Evolutionary conservation across 176 grass and related monocot species (phyloP), one percentile per base, ranked within the genome.

Genomic region (Lolium perenne): DNA sequence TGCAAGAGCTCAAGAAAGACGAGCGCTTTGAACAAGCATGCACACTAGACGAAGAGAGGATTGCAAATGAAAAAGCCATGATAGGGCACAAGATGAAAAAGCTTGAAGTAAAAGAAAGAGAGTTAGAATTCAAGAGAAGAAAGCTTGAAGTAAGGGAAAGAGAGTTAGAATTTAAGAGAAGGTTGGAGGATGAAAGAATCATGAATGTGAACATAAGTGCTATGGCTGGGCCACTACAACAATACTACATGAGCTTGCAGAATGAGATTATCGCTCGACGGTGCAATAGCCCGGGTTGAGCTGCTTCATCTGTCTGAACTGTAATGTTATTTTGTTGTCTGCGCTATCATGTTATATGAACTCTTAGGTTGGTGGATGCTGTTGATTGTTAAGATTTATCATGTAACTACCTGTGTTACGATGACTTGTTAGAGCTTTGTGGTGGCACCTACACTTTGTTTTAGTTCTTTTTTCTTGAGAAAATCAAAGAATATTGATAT

Each of bases 401-500:
- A 0, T 29, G 25, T 74, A 10, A 15, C 64, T 85, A 76, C 68
- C 84, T 7, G 73, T 50, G 58, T 10, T 49, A 14, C 0, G 45
- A n/a, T 50, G 71, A 74, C 13, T 74, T 13, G 72, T 75, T 25
- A 17, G 72, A 51, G 72, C 46, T 51, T 29, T 75, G 13, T 75
- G 13, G 47, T 75, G 72, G 22, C 51, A 75, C 51, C 7, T 29
- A 75, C 22, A 7, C 14, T 3, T 5, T 45, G 2, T 45, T 71
- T 29, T 23, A 15, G 14, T 74, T 74, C 48, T 92, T 98, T 92
- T 8, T 74, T 85, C 70, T 74, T 87, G 88, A 92, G 92, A 85
- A 95, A 98, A 41, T 82, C 81, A 20, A 94, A 92, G 16, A 87
- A 91, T 66, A 93, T 95, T 0, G 35, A 89, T 71, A 92, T 94